Evolutionary conservation across 768 basidiomycete species (phyloP).

Genomic region (Auriscalpium orientale): DNA sequence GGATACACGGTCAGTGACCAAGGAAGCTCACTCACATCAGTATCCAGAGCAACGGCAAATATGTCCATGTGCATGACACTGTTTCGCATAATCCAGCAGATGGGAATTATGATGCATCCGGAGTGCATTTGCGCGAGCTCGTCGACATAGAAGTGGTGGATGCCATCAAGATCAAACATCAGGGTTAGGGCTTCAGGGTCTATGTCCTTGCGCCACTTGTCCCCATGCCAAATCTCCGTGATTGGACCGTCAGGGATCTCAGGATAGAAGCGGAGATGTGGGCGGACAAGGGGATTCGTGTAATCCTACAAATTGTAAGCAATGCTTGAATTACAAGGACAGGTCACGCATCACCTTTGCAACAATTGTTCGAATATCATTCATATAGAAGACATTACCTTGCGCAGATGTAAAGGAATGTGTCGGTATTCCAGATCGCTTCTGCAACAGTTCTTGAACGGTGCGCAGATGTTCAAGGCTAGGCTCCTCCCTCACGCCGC

Average conservation of each 20-base stretch:
- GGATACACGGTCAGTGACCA: background rate
- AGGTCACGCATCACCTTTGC: background rate
- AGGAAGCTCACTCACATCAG: background rate
- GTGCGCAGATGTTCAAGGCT: slow-evolving; percentile 8
- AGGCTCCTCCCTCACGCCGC: slow-evolving; percentile 17
- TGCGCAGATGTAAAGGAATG: background rate
- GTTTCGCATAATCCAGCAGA: slow-evolving; percentile 7
- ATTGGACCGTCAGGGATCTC: slow-evolving; percentile 9
- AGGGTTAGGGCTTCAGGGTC: slow-evolving; percentile 3
- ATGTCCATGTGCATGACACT: slow-evolving; percentile 2
- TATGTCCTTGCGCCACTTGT: slow-evolving; percentile 1
- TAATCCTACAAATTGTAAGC: slow-evolving; percentile 10
- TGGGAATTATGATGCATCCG: slow-evolving; percentile 12
- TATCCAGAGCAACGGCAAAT: background rate
- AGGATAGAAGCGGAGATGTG: slow-evolving; percentile 10
- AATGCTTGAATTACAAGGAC: background rate
- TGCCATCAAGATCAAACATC: slow-evolving; percentile 6
- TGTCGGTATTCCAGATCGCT: background rate
- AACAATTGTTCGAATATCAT: background rate
- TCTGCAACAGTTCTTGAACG: background rate
- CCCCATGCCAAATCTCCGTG: slow-evolving; percentile 12
- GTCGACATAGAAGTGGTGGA: slow-evolving; percentile 3
- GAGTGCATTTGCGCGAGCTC: slow-evolving; percentile 1
- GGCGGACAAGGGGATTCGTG: slow-evolving; percentile 7
- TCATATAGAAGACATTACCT: background rate